These are phyloP conservation scores for Ascochyta rabiei DNA, from an alignment of 2,329 filamentous ascomycete species.

Conservation along the genomic window DNA sequence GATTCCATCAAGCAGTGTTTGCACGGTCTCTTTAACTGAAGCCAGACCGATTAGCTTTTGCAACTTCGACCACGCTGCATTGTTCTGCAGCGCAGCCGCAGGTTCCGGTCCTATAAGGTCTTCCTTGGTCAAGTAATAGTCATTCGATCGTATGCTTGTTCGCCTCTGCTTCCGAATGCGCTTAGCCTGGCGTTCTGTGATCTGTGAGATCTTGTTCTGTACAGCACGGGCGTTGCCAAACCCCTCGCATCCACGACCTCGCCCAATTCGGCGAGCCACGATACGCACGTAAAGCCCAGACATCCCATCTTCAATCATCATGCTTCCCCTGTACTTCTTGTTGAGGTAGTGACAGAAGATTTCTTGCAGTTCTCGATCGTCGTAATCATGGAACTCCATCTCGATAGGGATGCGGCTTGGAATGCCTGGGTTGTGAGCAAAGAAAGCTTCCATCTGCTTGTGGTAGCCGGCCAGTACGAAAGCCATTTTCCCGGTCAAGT, in stretches of 20 bases:
- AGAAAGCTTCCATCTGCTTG: conserved; percentile 78
- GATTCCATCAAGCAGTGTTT: conserved; percentile 65
- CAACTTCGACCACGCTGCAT: conserved; percentile 63
- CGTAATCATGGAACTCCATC: conserved; percentile 73
- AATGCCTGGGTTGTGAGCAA: conserved; percentile 74
- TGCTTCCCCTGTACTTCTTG: conserved; percentile 59
- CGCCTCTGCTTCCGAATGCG: conserved; percentile 59
- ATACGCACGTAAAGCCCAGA: conserved; percentile 70
- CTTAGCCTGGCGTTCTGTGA: conserved; percentile 64
- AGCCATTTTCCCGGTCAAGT: conserved; percentile 70
- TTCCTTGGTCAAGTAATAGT: conserved; percentile 66
- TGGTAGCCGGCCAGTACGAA: conserved; percentile 77
- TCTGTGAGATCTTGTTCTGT: conserved; percentile 64
- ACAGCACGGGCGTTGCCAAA: conserved; percentile 77
- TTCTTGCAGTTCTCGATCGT: conserved; percentile 65
- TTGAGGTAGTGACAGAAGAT: conserved; percentile 65
- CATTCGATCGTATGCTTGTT: conserved; percentile 55
- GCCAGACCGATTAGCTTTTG: conserved; percentile 64
- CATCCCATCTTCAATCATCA: conserved; percentile 65
- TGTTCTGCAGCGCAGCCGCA: conserved; percentile 57
- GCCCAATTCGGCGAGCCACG: conserved; percentile 64
- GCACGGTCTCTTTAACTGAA: conserved; percentile 67
- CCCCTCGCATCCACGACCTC: conserved; percentile 66
- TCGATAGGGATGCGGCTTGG: conserved; percentile 70
- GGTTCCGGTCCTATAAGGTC: conserved; percentile 77